Evolutionary conservation across 805 yeast genomes (phyloP).

Genomic region (Saccharomycopsis fodiens): DNA sequence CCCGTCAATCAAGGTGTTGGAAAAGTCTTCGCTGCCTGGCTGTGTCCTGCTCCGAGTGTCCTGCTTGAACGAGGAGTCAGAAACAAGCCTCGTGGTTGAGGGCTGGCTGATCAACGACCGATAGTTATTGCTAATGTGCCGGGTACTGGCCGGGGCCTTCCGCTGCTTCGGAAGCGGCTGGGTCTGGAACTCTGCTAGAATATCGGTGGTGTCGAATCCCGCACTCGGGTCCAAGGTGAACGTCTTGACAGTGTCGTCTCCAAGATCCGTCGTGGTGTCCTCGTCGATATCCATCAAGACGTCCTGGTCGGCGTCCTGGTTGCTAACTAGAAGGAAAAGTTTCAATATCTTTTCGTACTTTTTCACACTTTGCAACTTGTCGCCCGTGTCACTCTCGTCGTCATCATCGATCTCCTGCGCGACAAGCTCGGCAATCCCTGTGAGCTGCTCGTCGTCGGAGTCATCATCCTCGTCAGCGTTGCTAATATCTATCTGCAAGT

Average conservation of each 20-base stretch:
- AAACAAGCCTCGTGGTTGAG: constrained; percentile 4
- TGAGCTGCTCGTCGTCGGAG: constrained; percentile 10
- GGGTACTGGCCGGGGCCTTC: constrained; percentile 18
- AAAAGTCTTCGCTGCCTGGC: constrained; percentile 22
- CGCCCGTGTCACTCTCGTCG: constrained; percentile 1
- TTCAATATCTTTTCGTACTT: constrained; percentile 24
- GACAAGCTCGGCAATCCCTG: neutral
- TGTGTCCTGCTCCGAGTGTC: constrained; percentile 12
- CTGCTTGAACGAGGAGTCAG: constrained; percentile 11
- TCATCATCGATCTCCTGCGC: neutral
- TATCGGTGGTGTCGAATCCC: constrained; percentile 8
- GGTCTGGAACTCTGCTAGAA: neutral
- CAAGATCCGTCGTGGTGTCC: constrained; percentile 18
- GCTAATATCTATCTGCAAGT: neutral
- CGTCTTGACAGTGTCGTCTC: constrained; percentile 16
- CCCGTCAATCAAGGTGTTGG: constrained; percentile 27
- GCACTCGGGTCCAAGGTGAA: constrained; percentile 15
- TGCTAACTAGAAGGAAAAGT: constrained; percentile 16
- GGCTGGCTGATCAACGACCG: constrained; percentile 12
- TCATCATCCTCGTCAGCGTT: constrained; percentile 1
- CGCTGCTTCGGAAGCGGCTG: constrained; percentile 9
- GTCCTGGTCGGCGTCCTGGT: constrained; percentile 11
- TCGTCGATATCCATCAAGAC: constrained; percentile 2
- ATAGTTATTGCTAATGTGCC: too few relatives aligned
- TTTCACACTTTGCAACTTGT: constrained; percentile 6